Base-by-base conservation (phyloP, 805 yeast genomes). In the Ogataea siamensis region DNA sequence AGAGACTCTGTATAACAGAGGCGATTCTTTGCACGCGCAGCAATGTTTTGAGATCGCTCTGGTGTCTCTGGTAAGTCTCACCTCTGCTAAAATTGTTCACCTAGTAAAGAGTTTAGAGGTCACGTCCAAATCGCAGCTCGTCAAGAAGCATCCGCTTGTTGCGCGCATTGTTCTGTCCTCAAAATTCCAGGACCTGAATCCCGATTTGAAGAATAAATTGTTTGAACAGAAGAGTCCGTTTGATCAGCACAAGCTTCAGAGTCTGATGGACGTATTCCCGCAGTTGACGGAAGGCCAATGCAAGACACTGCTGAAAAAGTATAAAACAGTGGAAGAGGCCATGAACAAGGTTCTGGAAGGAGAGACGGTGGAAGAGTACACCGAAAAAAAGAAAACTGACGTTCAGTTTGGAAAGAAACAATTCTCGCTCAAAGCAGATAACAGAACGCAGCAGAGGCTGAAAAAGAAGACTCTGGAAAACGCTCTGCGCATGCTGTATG, bases 181-280 rank as follows among this genome's bases (percentile, higher is more conserved):
- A 10, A 57, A 66, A 6, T 78, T 73, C 46, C 60, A 64, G 22
- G 66, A 66, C 17, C 36, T 71, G 43, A 62, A 67, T 12, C 83
- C 84, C 0, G 79, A 75, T 16, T 49, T 81, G 15, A 69, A 64
- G 15, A 71, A 68, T n/a, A 66, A 72, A 47, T 48, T 81, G 43
- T 54, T 81, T 41, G 61, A 60, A 28, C 29, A 39, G 17, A 35
- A 36, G 15, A 24, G 29, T n/a, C 11, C 25, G n/a, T 58, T 61
- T 37, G 56, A 56, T 20, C 59, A 63, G 21, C 63, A 58, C 3
- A 64, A 70, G 29, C 64, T 82, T 2, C 53, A 58, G 12, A 62
- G 63, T 17, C 50, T 73, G 28, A 41, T 56, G n/a, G 86, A 80
- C 21, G 55, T 88, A 44, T 85, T 87, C 55, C 96, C 96, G 0